Evolutionary conservation across 2,329 filamentous ascomycete species (phyloP).

Genomic region (Sarocladium brachiariae): DNA sequence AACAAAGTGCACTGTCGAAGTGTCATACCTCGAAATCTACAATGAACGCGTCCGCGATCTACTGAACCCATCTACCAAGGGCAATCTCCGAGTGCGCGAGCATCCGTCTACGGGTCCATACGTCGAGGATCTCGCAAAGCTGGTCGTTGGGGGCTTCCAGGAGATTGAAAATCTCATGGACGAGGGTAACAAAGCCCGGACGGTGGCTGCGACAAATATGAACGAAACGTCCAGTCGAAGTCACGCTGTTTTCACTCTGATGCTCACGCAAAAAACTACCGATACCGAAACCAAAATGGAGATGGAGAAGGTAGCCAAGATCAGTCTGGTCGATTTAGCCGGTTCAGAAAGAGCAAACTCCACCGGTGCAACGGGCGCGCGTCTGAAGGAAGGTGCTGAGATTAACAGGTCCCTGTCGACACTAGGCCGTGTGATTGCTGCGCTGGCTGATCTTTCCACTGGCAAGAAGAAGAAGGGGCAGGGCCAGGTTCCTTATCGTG

Average conservation of each 20-base stretch:
- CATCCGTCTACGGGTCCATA: conserved; percentile 97
- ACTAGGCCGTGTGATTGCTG: conserved; percentile 92
- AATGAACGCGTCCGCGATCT: conserved; percentile 95
- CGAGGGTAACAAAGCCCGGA: conserved; percentile 97
- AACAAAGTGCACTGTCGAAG: conserved; percentile 86
- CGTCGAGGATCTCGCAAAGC: conserved; percentile 93
- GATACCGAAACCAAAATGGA: conserved; percentile 94
- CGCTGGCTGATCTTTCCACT: conserved; percentile 82
- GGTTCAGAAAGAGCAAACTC: conserved; percentile 97
- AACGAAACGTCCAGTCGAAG: conserved; percentile 98
- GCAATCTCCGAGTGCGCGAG: conserved; percentile 93
- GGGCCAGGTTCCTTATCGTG: conserved; percentile 85
- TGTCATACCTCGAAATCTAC: conserved; percentile 98
- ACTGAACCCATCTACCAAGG: conserved; percentile 90
- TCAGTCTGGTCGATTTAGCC: conserved; percentile 94
- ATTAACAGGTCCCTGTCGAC: conserved; percentile 97
- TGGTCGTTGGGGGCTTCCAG: conserved; percentile 85
- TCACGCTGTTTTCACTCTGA: conserved; percentile 95
- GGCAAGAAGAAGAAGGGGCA: conserved; percentile 68
- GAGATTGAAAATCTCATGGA: conserved; percentile 99
- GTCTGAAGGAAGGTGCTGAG: conserved; percentile 94
- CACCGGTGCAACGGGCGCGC: conserved; percentile 89
- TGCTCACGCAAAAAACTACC: conserved; percentile 86
- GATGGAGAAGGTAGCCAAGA: conserved; percentile 95
- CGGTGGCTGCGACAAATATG: conserved; percentile 98